phyloP scores from a whole-genome alignment of 495 filamentous ascomycete genomes.

The Geopyxis carbonaria region DNA sequence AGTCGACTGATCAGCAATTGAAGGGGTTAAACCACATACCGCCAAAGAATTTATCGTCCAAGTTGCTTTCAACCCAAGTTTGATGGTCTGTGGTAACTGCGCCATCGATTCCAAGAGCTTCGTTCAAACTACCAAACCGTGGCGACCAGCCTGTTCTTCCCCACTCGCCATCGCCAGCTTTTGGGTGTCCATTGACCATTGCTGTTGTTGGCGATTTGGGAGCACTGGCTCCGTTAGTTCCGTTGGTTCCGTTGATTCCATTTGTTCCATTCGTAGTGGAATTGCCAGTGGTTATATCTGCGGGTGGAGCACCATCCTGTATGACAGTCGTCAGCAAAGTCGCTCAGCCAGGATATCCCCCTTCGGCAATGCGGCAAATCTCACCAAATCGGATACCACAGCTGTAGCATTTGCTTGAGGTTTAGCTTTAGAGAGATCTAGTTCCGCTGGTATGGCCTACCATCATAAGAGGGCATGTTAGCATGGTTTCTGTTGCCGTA shows the following conservation, averaged over 20 bases:
- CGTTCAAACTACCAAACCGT: constrained; percentile 52
- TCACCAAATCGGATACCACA: constrained; percentile 6
- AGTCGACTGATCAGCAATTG: not conserved
- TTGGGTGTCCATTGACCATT: constrained; percentile 35
- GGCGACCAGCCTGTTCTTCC: constrained; percentile 76
- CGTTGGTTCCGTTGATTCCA: constrained; percentile 8
- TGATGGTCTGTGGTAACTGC: constrained; percentile 50
- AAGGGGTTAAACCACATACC: constrained; percentile 34
- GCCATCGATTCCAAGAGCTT: constrained; percentile 16
- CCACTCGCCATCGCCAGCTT: constrained; percentile 46
- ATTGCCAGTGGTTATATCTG: not conserved
- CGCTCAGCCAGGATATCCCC: not conserved
- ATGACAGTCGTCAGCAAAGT: not conserved
- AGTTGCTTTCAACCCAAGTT: constrained; percentile 64
- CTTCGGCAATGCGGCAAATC: not conserved
- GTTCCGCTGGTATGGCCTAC: constrained; percentile 18
- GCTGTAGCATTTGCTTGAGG: not conserved
- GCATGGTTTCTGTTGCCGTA: too few relatives aligned
- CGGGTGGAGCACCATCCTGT: not conserved
- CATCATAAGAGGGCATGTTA: not conserved
- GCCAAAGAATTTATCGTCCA: constrained; percentile 85
- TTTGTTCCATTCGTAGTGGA: constrained; percentile 7
- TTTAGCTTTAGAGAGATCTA: constrained; percentile 13
- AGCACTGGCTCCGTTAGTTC: constrained; percentile 6
- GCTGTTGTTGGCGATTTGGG: not conserved